Conservation (phyloP, 2,329 filamentous ascomycete genomes). For the Talaromyces sp. region DNA sequence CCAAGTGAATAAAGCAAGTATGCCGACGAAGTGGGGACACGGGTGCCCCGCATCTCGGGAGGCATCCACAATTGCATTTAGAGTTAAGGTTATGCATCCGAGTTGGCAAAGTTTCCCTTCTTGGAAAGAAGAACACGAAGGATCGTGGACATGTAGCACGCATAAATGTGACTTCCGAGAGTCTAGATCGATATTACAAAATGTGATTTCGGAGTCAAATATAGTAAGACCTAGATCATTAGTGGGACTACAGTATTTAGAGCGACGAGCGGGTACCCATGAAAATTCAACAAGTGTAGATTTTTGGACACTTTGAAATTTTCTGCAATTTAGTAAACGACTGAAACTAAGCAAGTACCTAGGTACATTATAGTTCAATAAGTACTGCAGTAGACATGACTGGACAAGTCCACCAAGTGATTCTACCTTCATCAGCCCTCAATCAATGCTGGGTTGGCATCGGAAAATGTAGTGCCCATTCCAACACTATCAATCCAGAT, state of each 20-base stretch:
- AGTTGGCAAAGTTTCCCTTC: background rate
- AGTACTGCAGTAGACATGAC: background rate
- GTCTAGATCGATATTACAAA: too few relatives aligned
- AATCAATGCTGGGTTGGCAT: slow-evolving; percentile 33
- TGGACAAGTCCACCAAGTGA: background rate
- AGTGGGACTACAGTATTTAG: too few relatives aligned
- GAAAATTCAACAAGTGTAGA: too few relatives aligned
- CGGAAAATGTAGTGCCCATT: slow-evolving; percentile 40
- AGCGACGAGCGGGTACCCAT: too few relatives aligned
- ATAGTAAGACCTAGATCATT: too few relatives aligned
- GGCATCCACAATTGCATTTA: background rate
- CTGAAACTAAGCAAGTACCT: too few relatives aligned
- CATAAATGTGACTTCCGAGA: too few relatives aligned
- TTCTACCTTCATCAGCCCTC: background rate
- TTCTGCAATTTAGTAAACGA: too few relatives aligned
- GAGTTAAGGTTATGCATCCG: background rate
- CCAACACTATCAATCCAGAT: slow-evolving; percentile 53
- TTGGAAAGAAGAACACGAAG: too few relatives aligned
- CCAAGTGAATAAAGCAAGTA: background rate
- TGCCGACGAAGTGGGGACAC: background rate
- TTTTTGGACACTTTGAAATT: too few relatives aligned
- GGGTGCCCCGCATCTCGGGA: background rate
- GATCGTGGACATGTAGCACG: too few relatives aligned
- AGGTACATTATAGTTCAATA: background rate
- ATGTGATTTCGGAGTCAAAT: too few relatives aligned